Conservation (phyloP, 106 monocot species). For the Dendrobium nobile region DNA sequence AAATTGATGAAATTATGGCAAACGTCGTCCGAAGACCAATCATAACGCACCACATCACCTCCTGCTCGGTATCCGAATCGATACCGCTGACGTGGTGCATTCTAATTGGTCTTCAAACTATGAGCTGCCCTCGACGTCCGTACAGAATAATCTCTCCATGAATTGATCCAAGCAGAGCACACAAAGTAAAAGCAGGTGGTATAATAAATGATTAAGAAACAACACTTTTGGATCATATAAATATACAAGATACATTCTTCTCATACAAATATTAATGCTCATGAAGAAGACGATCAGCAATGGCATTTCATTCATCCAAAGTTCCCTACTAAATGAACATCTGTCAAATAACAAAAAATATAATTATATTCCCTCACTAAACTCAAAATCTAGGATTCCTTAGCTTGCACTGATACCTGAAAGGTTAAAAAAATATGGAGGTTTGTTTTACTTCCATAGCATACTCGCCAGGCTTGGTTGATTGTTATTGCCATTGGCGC, state of each 20-base stretch:
- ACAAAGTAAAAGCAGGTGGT: neutral
- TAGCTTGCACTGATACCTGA: neutral
- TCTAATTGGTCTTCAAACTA: too few relatives aligned
- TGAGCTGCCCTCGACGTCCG: too few relatives aligned
- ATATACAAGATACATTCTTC: neutral
- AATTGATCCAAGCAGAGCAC: neutral
- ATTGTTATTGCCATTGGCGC: conserved; percentile 22
- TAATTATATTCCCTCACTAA: neutral
- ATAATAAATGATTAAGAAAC: neutral
- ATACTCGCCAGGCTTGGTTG: conserved; percentile 36
- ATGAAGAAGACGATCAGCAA: neutral
- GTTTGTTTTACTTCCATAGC: conserved; percentile 44
- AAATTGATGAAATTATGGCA: neutral
- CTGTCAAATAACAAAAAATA: conserved; percentile 1
- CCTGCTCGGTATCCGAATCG: too few relatives aligned
- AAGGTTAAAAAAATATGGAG: neutral
- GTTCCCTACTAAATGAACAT: neutral
- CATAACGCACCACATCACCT: too few relatives aligned
- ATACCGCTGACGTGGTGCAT: too few relatives aligned
- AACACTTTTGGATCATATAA: neutral
- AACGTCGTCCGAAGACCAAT: too few relatives aligned
- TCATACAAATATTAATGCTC: neutral
- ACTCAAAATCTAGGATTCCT: conserved; percentile 1
- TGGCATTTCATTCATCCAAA: conserved; percentile 2
- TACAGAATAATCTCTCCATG: neutral